phyloP scores from a whole-genome alignment of 805 yeast genomes.

The Starmerella floris region DNA sequence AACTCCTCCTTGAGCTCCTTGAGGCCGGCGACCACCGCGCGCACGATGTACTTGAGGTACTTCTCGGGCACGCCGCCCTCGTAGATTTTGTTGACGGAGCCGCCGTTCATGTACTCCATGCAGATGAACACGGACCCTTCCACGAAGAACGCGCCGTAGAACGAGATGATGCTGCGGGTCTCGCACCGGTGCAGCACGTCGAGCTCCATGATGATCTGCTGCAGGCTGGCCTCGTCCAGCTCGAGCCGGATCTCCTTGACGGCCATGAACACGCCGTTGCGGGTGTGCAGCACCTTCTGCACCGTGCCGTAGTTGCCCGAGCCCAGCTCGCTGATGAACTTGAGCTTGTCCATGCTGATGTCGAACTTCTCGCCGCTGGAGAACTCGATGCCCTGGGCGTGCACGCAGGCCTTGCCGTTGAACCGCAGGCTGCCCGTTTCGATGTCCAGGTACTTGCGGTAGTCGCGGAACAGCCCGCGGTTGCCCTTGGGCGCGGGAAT shows the following conservation, averaged over 20 bases:
- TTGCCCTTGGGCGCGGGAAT: constrained; percentile 9
- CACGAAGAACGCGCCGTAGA: constrained; percentile 92
- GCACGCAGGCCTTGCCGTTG: constrained; percentile 83
- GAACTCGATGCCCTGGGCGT: constrained; percentile 84
- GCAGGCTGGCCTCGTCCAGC: constrained; percentile 82
- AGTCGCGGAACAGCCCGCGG: constrained; percentile 51
- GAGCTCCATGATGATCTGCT: constrained; percentile 90
- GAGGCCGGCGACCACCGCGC: constrained; percentile 67
- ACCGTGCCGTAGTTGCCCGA: constrained; percentile 96
- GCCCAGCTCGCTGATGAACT: constrained; percentile 65
- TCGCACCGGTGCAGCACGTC: constrained; percentile 86
- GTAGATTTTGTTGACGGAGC: constrained; percentile 78
- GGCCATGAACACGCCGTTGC: constrained; percentile 87
- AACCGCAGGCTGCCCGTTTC: constrained; percentile 85
- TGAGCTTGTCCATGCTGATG: constrained; percentile 71
- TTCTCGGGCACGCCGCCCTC: constrained; percentile 66
- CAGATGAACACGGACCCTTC: constrained; percentile 98
- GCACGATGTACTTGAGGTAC: constrained; percentile 65
- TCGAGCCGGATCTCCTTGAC: constrained; percentile 94
- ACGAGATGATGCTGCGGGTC: constrained; percentile 85
- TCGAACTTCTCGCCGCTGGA: constrained; percentile 76
- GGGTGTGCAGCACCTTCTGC: constrained; percentile 80
- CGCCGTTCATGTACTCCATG: constrained; percentile 96
- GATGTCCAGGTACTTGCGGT: constrained; percentile 77
- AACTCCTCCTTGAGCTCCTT: constrained; percentile 76